Evolutionary conservation across 2,329 filamentous ascomycete species (phyloP).

Genomic region (Nigrograna mackinnonii): DNA sequence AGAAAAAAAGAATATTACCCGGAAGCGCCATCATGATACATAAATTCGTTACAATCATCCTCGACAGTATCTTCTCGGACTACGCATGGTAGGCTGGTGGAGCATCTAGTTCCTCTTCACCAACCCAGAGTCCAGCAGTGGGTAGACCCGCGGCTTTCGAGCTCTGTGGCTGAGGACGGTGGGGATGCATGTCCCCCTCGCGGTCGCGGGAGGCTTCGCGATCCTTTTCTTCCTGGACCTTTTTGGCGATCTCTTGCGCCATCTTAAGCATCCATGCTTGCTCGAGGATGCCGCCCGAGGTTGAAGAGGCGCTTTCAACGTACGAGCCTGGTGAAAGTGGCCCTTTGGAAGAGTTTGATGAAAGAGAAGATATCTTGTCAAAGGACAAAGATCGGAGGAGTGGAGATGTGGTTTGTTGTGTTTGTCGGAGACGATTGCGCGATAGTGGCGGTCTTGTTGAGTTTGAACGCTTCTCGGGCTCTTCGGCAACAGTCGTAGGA

Average conservation of each 20-base stretch:
- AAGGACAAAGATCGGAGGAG: constrained; percentile 40
- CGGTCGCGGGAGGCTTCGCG: constrained; percentile 7
- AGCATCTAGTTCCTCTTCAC: constrained; percentile 4
- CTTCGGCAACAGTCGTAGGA: constrained; percentile 6
- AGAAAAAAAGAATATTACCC: too few species aligned
- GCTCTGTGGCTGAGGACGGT: background rate
- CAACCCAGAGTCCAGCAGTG: background rate
- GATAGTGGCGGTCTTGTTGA: constrained; percentile 31
- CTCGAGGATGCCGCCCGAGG: constrained; percentile 64
- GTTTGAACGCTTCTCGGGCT: constrained; percentile 13
- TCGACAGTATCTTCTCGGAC: background rate
- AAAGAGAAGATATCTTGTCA: constrained; percentile 30
- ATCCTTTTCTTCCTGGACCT: constrained; percentile 84
- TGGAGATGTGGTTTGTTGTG: constrained; percentile 35
- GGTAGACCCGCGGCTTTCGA: background rate
- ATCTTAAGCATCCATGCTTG: constrained; percentile 92
- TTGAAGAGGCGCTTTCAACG: constrained; percentile 16
- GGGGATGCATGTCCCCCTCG: background rate
- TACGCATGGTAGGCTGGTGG: constrained; percentile 9
- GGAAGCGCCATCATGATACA: constrained; percentile 1
- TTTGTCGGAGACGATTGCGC: constrained; percentile 30
- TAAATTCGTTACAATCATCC: background rate
- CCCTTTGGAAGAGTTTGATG: constrained; percentile 14
- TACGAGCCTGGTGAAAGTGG: constrained; percentile 22
- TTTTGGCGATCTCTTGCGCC: constrained; percentile 85